Evolutionary conservation across 495 filamentous ascomycete genomes (phyloP).

Genomic region (Friedmanniomyces endolithicus): DNA sequence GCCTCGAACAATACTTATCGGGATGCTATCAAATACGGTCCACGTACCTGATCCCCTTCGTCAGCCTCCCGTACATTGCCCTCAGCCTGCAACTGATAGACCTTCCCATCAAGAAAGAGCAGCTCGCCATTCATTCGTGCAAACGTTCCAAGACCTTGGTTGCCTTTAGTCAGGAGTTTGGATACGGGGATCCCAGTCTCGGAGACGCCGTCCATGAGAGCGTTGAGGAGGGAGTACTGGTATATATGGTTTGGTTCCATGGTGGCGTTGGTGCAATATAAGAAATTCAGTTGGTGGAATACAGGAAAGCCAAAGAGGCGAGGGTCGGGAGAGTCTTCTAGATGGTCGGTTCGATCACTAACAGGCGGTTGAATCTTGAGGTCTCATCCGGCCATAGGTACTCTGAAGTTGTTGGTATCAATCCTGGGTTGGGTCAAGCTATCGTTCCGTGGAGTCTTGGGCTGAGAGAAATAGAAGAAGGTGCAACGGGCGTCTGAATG

Average conservation of each 20-base stretch:
- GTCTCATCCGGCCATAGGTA: too few relatives aligned
- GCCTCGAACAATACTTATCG: too few relatives aligned
- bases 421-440: too few relatives aligned
- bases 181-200: slow-evolving; percentile 31
- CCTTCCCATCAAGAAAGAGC: slow-evolving; percentile 36
- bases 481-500: too few relatives aligned
- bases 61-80: slow-evolving; percentile 27
- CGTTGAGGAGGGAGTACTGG: slow-evolving; percentile 40
- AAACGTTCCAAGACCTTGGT: slow-evolving; percentile 44
- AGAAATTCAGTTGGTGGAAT: not conserved
- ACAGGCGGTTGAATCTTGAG: too few relatives aligned
- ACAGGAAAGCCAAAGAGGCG: too few relatives aligned
- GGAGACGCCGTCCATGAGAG: slow-evolving; percentile 41
- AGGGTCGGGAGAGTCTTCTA: too few relatives aligned
- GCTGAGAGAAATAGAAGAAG: too few relatives aligned
- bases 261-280: not conserved
- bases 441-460: too few relatives aligned
- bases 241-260: slow-evolving; percentile 35
- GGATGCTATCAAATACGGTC: too few relatives aligned
- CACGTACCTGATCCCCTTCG: slow-evolving; percentile 15
- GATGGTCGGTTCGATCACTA: too few relatives aligned
- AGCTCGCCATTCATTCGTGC: slow-evolving; percentile 39
- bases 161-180: slow-evolving; percentile 33
- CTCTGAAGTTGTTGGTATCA: too few relatives aligned
- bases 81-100: slow-evolving; percentile 34